Evolutionary conservation across 495 filamentous ascomycete species (phyloP).

Genomic region (Penicillium desertorum): DNA sequence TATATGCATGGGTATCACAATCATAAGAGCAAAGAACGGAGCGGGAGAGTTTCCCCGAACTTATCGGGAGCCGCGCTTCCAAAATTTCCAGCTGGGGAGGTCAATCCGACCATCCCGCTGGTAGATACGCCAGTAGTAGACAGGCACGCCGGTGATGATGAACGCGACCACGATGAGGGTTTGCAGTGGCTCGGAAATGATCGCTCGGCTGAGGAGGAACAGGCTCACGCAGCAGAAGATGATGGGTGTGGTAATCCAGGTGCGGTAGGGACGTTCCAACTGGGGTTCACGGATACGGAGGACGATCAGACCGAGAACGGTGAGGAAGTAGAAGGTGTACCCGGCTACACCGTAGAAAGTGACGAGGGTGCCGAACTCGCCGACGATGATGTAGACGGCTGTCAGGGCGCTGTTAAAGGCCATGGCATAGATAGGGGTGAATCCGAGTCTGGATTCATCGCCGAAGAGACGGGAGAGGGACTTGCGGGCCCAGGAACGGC

Average conservation of each 20-base stretch:
- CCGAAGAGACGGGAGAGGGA: constrained; percentile 58
- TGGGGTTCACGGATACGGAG: constrained; percentile 84
- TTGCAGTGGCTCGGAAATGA: constrained; percentile 88
- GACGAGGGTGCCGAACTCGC: constrained; percentile 86
- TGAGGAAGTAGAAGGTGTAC: constrained; percentile 95
- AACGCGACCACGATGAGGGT: constrained; percentile 82
- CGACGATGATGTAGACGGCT: constrained; percentile 72
- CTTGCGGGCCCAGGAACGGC: constrained; percentile 58
- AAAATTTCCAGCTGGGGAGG: constrained; percentile 60
- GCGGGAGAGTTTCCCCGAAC: not conserved
- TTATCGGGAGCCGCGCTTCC: constrained; percentile 45
- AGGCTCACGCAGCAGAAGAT: constrained; percentile 97
- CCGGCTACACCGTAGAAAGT: constrained; percentile 97
- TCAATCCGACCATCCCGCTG: constrained; percentile 48
- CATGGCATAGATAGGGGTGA: constrained; percentile 89
- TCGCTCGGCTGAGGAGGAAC: constrained; percentile 81
- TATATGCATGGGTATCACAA: constrained; percentile 38
- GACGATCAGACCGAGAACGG: constrained; percentile 89
- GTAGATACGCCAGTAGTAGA: constrained; percentile 85
- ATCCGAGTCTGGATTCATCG: constrained; percentile 59
- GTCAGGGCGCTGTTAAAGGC: constrained; percentile 74
- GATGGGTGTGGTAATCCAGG: constrained; percentile 95
- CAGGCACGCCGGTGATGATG: constrained; percentile 75
- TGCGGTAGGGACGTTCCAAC: constrained; percentile 85
- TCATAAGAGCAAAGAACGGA: constrained; percentile 15